Evolutionary conservation across 1,284 basidiomycete species (phyloP), one percentile per base, ranked within the genome.

Genomic region (Cryptococcus neoformans): DNA sequence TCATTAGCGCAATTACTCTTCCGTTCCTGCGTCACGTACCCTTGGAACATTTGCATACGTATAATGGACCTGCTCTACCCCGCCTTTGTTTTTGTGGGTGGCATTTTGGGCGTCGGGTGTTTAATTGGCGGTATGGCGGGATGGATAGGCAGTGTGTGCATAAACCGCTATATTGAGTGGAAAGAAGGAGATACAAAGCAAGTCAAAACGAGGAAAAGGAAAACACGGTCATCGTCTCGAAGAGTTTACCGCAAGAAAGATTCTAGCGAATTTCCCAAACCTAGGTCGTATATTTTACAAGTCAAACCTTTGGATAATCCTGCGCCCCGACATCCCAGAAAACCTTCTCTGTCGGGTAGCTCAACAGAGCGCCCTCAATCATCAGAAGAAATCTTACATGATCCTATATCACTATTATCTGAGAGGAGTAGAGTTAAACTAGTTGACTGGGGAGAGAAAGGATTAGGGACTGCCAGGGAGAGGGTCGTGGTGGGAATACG

Each of bases 1-100:
- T 55, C 63, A 10, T 68, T 67, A 0, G 36, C 53, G 4, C 55
- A 62, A 39, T 40, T 70, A 2, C 41, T 74, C 10, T 51, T 61
- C 34, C 55, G 62, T 41, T 67, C 70, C 0, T 74, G 74, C 53
- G 49, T 76, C 44, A 14, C 64, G 4, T 64, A 56, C 14, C 74
- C 74, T 1, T 59, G 66, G 48, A 46, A 48, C 4, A 42, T 72
- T 6, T 49, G 67, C 11, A 50, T 39, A 6, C 39, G 56, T 14
- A 55, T 72, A 45, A 41, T 73, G 16, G 57, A 57, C n/a, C 59
- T 61, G 0, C 62, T 74, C 39, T 76, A 73, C 57, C 74, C 74
- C 10, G 51, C 73, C 4, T 65, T 66, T 48, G 62, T 74, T 2
- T 73, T 76, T 51, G 65, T 73, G 11, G 74, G 68, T n/a, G 67